Percentiles rank a stretch among this genome's conserved stretches.
Evolutionary conservation across 2,329 filamentous ascomycete species (phyloP).

Genomic region (Zelopaecilomyces penicillatus): DNA sequence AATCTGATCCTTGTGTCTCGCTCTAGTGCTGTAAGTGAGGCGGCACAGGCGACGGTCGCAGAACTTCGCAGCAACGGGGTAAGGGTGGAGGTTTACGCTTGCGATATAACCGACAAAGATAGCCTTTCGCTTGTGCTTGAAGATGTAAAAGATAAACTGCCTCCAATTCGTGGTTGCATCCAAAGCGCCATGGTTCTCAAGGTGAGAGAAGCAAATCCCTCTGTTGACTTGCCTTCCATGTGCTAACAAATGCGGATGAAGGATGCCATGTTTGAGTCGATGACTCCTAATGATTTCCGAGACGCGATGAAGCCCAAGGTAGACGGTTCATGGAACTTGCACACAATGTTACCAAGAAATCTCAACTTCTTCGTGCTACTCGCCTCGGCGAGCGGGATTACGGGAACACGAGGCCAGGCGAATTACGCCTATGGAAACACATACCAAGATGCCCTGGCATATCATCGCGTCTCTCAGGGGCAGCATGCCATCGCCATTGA

Average conservation of each 20-base stretch:
- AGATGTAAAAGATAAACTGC: conserved; percentile 10
- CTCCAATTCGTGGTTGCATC: conserved; percentile 14
- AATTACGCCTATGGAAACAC: background rate
- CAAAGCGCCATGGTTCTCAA: conserved; percentile 16
- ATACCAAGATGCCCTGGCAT: conserved; percentile 1
- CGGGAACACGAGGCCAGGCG: background rate
- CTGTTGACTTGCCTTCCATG: background rate
- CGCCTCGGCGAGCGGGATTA: conserved; percentile 10
- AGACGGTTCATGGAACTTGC: background rate
- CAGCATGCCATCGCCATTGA: background rate
- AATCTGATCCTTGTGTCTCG: conserved; percentile 7
- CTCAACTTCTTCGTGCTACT: conserved; percentile 15
- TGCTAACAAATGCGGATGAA: too few species aligned
- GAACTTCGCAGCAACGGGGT: conserved; percentile 8
- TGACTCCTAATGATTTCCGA: conserved; percentile 19
- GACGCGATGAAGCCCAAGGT: conserved; percentile 21
- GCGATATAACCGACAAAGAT: background rate
- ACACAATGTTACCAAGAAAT: background rate
- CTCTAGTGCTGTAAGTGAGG: background rate
- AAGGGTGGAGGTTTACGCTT: conserved; percentile 7
- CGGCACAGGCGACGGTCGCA: conserved; percentile 4
- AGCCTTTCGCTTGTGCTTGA: conserved; percentile 2
- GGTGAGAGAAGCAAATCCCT: background rate
- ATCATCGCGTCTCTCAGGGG: background rate
- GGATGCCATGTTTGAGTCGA: background rate